Conservation (phyloP, 768 basidiomycete genomes). For the Auriscalpium microsporum region DNA sequence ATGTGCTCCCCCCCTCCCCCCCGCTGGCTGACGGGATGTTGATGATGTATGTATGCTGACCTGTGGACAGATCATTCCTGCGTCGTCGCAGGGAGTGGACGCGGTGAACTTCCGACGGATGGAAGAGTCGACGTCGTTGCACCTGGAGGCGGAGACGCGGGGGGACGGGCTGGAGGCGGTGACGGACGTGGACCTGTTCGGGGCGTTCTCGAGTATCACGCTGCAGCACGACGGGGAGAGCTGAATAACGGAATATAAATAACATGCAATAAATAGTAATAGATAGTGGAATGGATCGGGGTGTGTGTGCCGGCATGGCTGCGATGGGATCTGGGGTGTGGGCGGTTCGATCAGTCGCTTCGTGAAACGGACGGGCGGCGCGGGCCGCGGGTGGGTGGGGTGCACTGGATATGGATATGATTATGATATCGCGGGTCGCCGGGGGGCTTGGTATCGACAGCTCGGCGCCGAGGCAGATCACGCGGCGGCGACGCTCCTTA, state of each 20-base stretch:
- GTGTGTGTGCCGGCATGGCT: constrained; percentile 10
- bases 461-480: constrained; percentile 35
- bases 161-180: constrained; percentile 33
- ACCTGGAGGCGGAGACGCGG: constrained; percentile 54
- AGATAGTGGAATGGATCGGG: constrained; percentile 1
- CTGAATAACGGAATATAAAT: constrained; percentile 6
- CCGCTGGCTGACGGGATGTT: no score
- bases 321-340: constrained; percentile 16
- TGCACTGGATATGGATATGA: no score
- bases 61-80: constrained; percentile 63
- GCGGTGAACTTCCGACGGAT: constrained; percentile 85
- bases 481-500: constrained; percentile 13
- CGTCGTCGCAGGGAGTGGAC: constrained; percentile 68
- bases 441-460: constrained; percentile 23
- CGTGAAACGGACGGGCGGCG: constrained; percentile 20
- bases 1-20: no score
- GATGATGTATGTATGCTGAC: background rate
- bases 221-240: constrained; percentile 72
- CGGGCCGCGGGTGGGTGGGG: constrained; percentile 18
- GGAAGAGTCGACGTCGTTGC: constrained; percentile 85
- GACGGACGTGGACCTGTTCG: constrained; percentile 64
- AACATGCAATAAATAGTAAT: no score
- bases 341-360: constrained; percentile 20
- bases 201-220: constrained; percentile 85
- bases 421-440: constrained; percentile 24